These are phyloP conservation scores for Echeveria elegans DNA, from an alignment of 164 flowering plant species.

Conservation along the genomic window DNA sequence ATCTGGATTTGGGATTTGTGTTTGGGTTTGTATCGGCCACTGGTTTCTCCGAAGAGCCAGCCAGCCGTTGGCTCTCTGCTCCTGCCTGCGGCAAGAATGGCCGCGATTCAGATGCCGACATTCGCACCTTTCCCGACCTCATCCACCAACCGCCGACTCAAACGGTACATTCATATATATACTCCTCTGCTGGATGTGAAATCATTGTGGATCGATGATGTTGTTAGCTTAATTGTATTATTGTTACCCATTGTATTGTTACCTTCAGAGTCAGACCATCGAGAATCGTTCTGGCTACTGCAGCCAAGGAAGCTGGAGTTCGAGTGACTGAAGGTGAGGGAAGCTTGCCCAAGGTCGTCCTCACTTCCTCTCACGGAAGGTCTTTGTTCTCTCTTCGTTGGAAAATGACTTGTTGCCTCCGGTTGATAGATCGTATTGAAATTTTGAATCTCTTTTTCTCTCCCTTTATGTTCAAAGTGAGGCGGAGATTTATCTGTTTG, in stretches of 20 bases:
- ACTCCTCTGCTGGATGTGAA: not conserved
- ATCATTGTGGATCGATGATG: not conserved
- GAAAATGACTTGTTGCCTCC: not conserved
- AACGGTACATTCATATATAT: constrained; percentile 20
- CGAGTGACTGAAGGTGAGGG: constrained; percentile 56
- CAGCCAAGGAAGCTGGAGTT: constrained; percentile 37
- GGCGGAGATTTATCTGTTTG: constrained; percentile 78
- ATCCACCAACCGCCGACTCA: constrained; percentile 22
- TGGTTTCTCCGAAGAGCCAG: constrained; percentile 3
- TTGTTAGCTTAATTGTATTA: no score
- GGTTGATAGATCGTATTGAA: not conserved
- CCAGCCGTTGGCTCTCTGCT: not conserved
- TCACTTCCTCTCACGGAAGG: constrained; percentile 56
- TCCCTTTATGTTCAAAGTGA: constrained; percentile 39
- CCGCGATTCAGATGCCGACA: constrained; percentile 20
- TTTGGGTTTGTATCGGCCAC: not conserved
- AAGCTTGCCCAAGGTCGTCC: constrained; percentile 60
- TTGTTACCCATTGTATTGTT: no score
- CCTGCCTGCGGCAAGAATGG: constrained; percentile 13
- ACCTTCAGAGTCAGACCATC: constrained; percentile 32
- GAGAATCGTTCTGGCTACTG: constrained; percentile 49
- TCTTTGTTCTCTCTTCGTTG: constrained; percentile 7
- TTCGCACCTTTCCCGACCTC: constrained; percentile 18
- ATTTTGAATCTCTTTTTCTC: not conserved
- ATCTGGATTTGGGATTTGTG: no score